These are phyloP conservation scores for Fusarium coffeatum DNA, from an alignment of 2,329 filamentous ascomycete genomes.

Conservation along the genomic window DNA sequence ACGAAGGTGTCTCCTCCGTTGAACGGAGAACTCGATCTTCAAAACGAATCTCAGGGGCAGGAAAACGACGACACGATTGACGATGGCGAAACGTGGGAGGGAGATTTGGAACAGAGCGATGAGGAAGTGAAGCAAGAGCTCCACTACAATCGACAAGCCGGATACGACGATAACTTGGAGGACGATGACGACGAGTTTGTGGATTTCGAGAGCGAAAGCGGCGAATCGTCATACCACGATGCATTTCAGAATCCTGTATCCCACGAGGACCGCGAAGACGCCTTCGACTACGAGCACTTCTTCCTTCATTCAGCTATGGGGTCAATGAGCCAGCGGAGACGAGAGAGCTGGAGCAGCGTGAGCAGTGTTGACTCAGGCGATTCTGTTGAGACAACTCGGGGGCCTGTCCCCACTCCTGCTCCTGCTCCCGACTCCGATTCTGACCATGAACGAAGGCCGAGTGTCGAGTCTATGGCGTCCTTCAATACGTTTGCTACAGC, in stretches of 20 bases:
- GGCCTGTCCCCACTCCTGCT: constrained; percentile 45
- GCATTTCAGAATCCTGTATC: constrained; percentile 70
- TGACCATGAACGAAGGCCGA: constrained; percentile 55
- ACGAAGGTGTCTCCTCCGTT: not conserved
- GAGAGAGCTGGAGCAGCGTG: constrained; percentile 63
- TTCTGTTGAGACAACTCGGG: constrained; percentile 71
- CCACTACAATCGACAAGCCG: constrained; percentile 39
- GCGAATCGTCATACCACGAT: constrained; percentile 73
- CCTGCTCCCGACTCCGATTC: constrained; percentile 17
- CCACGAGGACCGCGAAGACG: constrained; percentile 93
- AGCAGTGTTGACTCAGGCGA: constrained; percentile 69
- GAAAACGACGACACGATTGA: constrained; percentile 52
- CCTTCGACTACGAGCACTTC: constrained; percentile 96
- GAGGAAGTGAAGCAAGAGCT: constrained; percentile 37
- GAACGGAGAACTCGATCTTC: constrained; percentile 30
- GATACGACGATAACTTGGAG: constrained; percentile 28
- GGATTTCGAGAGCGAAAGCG: constrained; percentile 69
- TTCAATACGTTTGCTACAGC: constrained; percentile 69
- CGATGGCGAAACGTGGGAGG: constrained; percentile 30
- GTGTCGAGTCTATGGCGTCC: constrained; percentile 63
- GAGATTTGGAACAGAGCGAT: constrained; percentile 15
- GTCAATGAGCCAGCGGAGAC: constrained; percentile 66
- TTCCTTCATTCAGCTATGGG: constrained; percentile 94
- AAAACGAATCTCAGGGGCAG: constrained; percentile 8
- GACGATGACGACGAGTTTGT: constrained; percentile 51